Conservation (phyloP, 108 stramenopile species). For the Nitzschia sp. region DNA sequence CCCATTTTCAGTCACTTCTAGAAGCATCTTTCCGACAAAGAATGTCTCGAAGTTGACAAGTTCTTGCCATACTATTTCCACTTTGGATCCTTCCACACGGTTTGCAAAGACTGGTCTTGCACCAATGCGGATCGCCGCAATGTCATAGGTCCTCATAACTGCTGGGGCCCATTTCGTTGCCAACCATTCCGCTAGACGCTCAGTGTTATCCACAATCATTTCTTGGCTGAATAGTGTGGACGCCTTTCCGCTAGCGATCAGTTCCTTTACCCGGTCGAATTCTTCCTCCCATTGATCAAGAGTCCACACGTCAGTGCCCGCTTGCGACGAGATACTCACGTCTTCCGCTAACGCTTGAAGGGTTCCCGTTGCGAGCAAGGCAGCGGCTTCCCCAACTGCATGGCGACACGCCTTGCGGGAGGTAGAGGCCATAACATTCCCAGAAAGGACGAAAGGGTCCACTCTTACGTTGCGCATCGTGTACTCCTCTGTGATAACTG, state of each 20-base stretch:
- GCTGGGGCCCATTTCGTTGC: conserved; percentile 88
- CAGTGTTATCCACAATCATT: conserved; percentile 56
- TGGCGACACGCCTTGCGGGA: conserved; percentile 57
- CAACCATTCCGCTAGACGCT: conserved; percentile 77
- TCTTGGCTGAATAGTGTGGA: conserved; percentile 64
- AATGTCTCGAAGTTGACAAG: conserved; percentile 66
- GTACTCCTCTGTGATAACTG: conserved; percentile 76
- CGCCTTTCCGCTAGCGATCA: conserved; percentile 33
- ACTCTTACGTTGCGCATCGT: conserved; percentile 73
- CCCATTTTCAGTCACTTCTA: conserved; percentile 53
- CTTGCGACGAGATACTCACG: conserved; percentile 62
- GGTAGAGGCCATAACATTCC: conserved; percentile 49
- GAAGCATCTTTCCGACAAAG: conserved; percentile 67
- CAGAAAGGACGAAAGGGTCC: conserved; percentile 63
- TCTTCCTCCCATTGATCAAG: conserved; percentile 68
- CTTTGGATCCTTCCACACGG: conserved; percentile 36
- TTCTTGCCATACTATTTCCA: conserved; percentile 83
- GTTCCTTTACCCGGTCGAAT: conserved; percentile 53
- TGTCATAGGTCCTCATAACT: conserved; percentile 77
- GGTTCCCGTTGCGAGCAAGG: conserved; percentile 41
- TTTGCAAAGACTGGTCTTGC: conserved; percentile 70
- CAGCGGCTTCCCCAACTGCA: conserved; percentile 63
- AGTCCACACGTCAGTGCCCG: conserved; percentile 50
- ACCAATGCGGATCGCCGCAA: conserved; percentile 79
- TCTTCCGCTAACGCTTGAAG: conserved; percentile 35